Evolutionary conservation across 805 yeast genomes (phyloP), one percentile per base, ranked within the genome.

Genomic region (Candida tallmaniae): DNA sequence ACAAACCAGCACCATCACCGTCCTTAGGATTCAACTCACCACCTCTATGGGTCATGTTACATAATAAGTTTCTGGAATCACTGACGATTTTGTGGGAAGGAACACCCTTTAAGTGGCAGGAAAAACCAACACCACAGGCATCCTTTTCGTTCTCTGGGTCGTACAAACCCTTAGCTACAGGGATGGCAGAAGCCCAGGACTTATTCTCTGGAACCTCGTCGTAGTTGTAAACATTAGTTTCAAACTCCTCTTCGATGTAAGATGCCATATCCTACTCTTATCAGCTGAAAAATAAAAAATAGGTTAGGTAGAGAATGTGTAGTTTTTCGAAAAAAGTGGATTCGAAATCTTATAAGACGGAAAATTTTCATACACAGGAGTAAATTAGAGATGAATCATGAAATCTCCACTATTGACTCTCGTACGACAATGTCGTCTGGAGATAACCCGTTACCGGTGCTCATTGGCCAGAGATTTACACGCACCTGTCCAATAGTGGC

Each of bases 1-100:
- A 78, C 42, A 90, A 87, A 60, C 98, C 98, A 18, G 98, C 98
- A 63, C 98, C 98, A 58, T 90, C 98, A 62, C 98, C 98, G 58
- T 90, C 96, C 51, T 88, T 78, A 15, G 97, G 95, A 54, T 89
- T 96, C 40, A 96, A 95, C 41, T 89, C 96, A 26, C 97, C 97
- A 56, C 98, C 98, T 67, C 98, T 79, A 62, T 90, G 98, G 42
- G 97, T 85, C 98, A 90, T 93, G 66, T 93, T 90, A 68, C 97
- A 89, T 36, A 90, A 77, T 51, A 90, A 68, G 55, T 76, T 78
- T 47, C 78, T 71, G 27, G 96, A 96, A 65, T 93, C 97, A 27
- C 94, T 79, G 40, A 90, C 88, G 49, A 90, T 87, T 56, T 89
- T 88, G 68, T 93, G 98, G 35, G 94, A 81, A 18, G 79, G 75